Evolutionary conservation across 1,284 basidiomycete genomes (phyloP).

Genomic region (Moniliella sp.): DNA sequence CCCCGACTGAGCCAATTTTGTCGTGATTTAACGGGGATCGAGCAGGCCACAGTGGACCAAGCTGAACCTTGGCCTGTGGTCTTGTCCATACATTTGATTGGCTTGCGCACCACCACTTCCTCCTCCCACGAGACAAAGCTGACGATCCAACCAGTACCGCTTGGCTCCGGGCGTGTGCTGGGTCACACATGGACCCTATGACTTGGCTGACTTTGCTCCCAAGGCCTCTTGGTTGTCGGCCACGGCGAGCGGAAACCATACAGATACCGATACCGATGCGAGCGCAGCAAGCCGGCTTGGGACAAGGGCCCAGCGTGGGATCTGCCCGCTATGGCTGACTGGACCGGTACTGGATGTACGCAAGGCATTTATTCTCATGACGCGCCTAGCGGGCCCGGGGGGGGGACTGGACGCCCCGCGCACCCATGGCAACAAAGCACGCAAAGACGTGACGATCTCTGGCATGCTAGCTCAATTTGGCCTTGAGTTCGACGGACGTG

Average conservation of each 20-base stretch:
- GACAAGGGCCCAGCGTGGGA: not conserved
- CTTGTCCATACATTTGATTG: no score
- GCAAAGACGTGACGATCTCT: not conserved
- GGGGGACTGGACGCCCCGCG: not conserved
- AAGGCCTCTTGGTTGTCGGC: not conserved
- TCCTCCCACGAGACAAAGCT: no score
- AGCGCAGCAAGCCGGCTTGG: not conserved
- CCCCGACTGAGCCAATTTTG: conserved; percentile 65
- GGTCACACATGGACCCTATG: not conserved
- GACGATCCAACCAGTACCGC: no score
- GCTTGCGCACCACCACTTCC: no score
- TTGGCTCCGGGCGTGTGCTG: not conserved
- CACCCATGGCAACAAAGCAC: not conserved
- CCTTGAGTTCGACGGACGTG: not conserved
- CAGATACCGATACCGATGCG: not conserved
- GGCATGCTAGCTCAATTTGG: not conserved
- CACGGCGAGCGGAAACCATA: not conserved
- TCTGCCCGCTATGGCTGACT: not conserved
- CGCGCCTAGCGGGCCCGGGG: no score
- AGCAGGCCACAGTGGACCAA: no score
- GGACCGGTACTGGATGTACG: not conserved
- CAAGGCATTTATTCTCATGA: not conserved
- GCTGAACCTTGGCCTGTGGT: no score
- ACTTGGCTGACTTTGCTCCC: not conserved
- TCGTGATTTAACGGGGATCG: conserved; percentile 68